A percentile compares a stretch with the other conserved stretches of the same genome.
Evolutionary conservation across 345 rosid genomes (phyloP).

Genomic region (Clausena lansium): DNA sequence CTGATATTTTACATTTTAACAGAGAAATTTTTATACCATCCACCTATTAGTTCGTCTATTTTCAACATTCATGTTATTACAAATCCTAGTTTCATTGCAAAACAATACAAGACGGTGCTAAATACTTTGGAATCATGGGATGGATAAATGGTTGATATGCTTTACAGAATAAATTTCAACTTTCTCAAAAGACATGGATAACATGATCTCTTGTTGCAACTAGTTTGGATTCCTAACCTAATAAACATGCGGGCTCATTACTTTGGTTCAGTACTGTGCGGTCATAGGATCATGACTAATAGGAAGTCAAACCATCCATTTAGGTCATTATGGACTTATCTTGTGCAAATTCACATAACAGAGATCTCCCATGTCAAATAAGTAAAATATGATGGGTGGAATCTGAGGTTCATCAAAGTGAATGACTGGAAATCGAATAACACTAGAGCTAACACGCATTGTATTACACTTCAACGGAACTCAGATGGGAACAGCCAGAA

Average conservation of each 20-base stretch:
- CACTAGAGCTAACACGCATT: not conserved
- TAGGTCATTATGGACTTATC: not conserved
- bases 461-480: not conserved
- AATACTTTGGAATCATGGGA: not conserved
- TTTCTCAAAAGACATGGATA: not conserved
- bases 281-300: not conserved
- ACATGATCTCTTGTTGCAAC: not conserved
- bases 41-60: not conserved
- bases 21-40: not conserved
- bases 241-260: not conserved
- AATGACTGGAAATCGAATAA: not conserved
- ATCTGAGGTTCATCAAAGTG: not conserved
- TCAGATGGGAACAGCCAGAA: not conserved
- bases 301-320: not conserved
- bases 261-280: not conserved
- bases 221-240: not conserved
- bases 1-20: not conserved
- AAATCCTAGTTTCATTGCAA: not conserved
- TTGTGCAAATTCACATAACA: not conserved
- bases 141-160: not conserved
- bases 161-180: not conserved
- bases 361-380: not conserved
- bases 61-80: not conserved
- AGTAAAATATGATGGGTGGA: not conserved
- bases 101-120: not conserved